These are phyloP conservation scores for Hypoxylon lienhwacheense DNA, from an alignment of 495 filamentous ascomycete species.

Conservation along the genomic window DNA sequence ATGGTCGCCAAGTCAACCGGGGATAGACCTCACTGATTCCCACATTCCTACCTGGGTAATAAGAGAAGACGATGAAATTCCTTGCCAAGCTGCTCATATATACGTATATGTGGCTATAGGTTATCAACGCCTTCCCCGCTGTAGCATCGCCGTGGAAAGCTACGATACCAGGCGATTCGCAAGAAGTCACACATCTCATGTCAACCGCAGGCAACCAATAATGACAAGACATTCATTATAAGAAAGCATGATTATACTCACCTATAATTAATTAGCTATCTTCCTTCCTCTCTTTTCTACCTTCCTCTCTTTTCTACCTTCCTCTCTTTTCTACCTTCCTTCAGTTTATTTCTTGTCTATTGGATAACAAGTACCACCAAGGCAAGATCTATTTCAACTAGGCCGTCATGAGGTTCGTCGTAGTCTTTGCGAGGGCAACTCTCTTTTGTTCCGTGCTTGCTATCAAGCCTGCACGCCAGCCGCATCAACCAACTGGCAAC, in stretches of 20 bases:
- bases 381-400: not conserved
- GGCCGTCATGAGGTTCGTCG: conserved; percentile 23
- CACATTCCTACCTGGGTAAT: conserved; percentile 19
- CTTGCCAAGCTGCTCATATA: conserved; percentile 7
- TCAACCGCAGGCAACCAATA: conserved; percentile 20
- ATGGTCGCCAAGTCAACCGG: conserved; percentile 30
- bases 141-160: conserved; percentile 19
- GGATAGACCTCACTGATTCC: conserved; percentile 9
- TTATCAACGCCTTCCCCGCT: conserved; percentile 20
- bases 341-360: not conserved
- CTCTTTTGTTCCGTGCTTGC: conserved; percentile 29
- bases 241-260: not conserved
- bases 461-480: conserved; percentile 45
- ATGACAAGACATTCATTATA: conserved; percentile 12
- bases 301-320: not conserved
- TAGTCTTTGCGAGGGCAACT: conserved; percentile 18
- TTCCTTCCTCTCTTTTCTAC: not conserved
- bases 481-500: conserved; percentile 42
- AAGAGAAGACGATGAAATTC: conserved; percentile 28
- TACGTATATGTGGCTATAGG: not conserved
- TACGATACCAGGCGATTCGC: conserved; percentile 18
- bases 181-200: conserved; percentile 23
- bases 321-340: not conserved
- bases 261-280: not conserved
- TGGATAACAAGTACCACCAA: not conserved